Conservation (phyloP, 352 stramenopile species). For the Globisporangium orthogonon region DNA sequence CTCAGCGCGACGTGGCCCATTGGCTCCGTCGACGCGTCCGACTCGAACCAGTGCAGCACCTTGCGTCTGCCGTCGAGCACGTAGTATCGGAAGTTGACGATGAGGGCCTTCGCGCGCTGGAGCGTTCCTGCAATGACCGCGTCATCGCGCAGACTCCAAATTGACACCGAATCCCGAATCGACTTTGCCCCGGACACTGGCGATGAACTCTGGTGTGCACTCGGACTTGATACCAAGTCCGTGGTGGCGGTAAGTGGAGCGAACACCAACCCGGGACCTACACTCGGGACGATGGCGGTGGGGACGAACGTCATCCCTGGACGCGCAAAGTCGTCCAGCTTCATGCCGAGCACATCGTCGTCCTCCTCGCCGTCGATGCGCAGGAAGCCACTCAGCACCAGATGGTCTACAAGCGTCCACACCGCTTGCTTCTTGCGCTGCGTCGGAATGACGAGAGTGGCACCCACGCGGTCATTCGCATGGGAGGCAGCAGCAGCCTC, state of each 20-base stretch:
- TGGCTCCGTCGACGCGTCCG: constrained; percentile 4
- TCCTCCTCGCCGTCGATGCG: constrained; percentile 4
- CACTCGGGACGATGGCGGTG: not conserved
- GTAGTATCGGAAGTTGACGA: constrained; percentile 8
- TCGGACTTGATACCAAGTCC: too few relatives aligned
- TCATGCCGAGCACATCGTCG: not conserved
- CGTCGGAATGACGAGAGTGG: not conserved
- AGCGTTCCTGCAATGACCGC: constrained; percentile 7
- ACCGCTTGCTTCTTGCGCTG: not conserved
- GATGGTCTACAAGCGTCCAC: constrained; percentile 3
- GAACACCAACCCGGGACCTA: not conserved
- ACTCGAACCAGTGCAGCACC: constrained; percentile 13
- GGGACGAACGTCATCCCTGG: constrained; percentile 5
- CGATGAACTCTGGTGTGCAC: too few relatives aligned
- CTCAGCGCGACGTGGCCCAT: not conserved
- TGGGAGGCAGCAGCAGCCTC: not conserved
- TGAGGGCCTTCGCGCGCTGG: constrained; percentile 1
- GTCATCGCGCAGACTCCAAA: constrained; percentile 10
- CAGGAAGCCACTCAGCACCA: constrained; percentile 9
- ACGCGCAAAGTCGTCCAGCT: constrained; percentile 7
- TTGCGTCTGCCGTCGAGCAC: constrained; percentile 10
- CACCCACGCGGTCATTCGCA: not conserved
- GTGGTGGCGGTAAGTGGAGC: too few relatives aligned
- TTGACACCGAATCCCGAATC: too few relatives aligned
- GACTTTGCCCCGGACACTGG: too few relatives aligned